Evolutionary conservation across 192 early-diverging fungal species (phyloP), one percentile per base, ranked within the genome.

Genomic region (Paraglomus occultum): DNA sequence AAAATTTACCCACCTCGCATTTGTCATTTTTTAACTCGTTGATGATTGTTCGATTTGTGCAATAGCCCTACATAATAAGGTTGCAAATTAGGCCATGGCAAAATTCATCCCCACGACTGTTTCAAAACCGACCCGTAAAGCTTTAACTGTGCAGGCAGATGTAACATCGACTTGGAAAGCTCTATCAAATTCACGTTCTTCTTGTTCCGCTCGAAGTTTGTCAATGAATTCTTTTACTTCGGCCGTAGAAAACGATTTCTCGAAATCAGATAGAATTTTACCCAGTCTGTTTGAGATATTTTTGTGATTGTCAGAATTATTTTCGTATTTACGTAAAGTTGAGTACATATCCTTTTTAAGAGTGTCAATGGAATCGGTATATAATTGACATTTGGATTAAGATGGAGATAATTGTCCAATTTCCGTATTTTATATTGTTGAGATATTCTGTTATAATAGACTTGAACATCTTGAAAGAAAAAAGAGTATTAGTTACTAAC

Each of bases 331-430:
- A 10, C 11, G 48, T 46, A 71, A 22, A 0, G 40, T 45, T 18
- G 44, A 38, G 23, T 71, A 71, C 40, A 63, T 71, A 38, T 71
- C 60, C 4, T 49, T n/a, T 65, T 71, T 71, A 51, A 71, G 22
- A 51, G 23, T 1, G 46, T 71, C 44, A 22, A 71, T 14, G 8
- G 51, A 51, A 71, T 71, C 70, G 17, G 22, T 6, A 71, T 71
- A 71, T 71, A 60, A 22, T 49, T 48, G 4, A 23, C 59, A 39
- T 44, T 71, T 71, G 40, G 70, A 71, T 71, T 45, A 71, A 62
- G 0, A 71, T 71, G 6, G 70, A 71, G 43, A 63, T 71, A 43
- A 71, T 71, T 71, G 70, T 63, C 70, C 60, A 71, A 48, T 45
- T 4, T 8, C 1, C 8, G 20, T 71, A 71, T 40, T 20, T 62